A percentile compares a stretch with the other conserved stretches of the same genome.
Evolutionary conservation across 345 rosid genomes (phyloP).

Genomic region (Alliaria petiolata): DNA sequence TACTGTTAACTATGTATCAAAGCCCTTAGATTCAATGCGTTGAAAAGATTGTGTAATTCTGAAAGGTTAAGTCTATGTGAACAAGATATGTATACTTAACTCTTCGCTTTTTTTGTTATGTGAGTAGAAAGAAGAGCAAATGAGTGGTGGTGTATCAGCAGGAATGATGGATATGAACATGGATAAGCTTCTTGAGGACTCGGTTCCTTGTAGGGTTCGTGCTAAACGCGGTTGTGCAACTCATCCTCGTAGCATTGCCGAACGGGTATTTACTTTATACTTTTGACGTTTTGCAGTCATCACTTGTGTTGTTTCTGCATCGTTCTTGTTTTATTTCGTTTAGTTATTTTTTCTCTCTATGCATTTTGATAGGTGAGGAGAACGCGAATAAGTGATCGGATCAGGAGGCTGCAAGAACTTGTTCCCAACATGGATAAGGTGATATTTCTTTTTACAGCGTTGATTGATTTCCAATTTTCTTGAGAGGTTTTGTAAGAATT

Average conservation of each 20-base stretch:
- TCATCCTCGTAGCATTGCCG: slow-evolving; percentile 97
- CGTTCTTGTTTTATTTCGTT: slow-evolving; percentile 1
- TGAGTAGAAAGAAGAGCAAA: slow-evolving; percentile 60
- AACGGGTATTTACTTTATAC: slow-evolving; percentile 46
- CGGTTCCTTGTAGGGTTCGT: slow-evolving; percentile 67
- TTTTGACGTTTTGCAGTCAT: neutral
- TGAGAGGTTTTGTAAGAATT: neutral
- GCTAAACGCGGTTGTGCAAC: slow-evolving; percentile 92
- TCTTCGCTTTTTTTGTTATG: neutral
- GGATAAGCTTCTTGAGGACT: slow-evolving; percentile 63
- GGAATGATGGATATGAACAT: slow-evolving; percentile 51
- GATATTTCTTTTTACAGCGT: neutral
- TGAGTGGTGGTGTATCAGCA: slow-evolving; percentile 37
- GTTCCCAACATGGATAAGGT: slow-evolving; percentile 96
- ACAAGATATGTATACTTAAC: neutral
- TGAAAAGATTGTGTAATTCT: neutral
- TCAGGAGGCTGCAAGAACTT: slow-evolving; percentile 88
- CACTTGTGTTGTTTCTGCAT: neutral
- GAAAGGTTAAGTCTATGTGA: too few relatives aligned
- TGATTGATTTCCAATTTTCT: neutral
- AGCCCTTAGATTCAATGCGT: neutral
- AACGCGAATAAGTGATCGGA: slow-evolving; percentile 79
- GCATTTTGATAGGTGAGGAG: slow-evolving; percentile 59
- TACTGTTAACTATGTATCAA: neutral
- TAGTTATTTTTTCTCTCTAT: neutral